Percentiles rank a stretch among this genome's conserved stretches.
Conservation (phyloP, 1,284 basidiomycete species). For the Pisolithus thermaeus region DNA sequence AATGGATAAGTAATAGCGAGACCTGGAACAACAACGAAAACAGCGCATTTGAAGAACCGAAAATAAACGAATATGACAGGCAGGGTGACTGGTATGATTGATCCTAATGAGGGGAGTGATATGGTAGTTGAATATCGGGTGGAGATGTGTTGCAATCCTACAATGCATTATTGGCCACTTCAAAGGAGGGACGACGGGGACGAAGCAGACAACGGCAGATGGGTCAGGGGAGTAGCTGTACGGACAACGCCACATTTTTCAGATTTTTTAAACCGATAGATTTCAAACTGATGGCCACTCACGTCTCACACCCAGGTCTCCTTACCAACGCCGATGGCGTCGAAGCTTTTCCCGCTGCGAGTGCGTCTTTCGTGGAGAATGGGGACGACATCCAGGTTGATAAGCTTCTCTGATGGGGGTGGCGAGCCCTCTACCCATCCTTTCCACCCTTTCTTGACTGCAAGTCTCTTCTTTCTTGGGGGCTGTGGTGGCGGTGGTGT, state of each 20-base stretch:
- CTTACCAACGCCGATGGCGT: slow-evolving; percentile 56
- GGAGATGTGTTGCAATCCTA: slow-evolving; percentile 9
- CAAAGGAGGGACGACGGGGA: neutral
- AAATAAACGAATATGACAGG: slow-evolving; percentile 16
- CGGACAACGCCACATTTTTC: slow-evolving; percentile 7
- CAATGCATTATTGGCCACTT: slow-evolving; percentile 10
- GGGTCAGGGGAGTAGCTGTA: slow-evolving; percentile 3
- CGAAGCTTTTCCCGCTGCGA: slow-evolving; percentile 75
- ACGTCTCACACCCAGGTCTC: slow-evolving; percentile 45
- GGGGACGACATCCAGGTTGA: slow-evolving; percentile 66
- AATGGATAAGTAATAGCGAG: slow-evolving; percentile 24
- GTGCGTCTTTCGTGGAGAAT: slow-evolving; percentile 60
- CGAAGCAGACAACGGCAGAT: slow-evolving; percentile 1
- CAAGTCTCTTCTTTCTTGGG: slow-evolving; percentile 60
- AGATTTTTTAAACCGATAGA: slow-evolving; percentile 24
- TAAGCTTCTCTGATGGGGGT: slow-evolving; percentile 71
- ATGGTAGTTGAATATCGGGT: slow-evolving; percentile 15
- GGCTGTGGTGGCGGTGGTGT: slow-evolving; percentile 25
- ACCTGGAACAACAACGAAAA: slow-evolving; percentile 20
- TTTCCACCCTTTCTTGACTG: slow-evolving; percentile 77
- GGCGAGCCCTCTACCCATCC: slow-evolving; percentile 81
- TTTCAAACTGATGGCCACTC: slow-evolving; percentile 9
- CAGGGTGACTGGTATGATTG: slow-evolving; percentile 11
- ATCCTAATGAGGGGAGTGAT: slow-evolving; percentile 22
- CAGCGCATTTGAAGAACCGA: slow-evolving; percentile 21